phyloP scores from a whole-genome alignment of 73 alveolate genomes.

The Urostyla sp. region DNA sequence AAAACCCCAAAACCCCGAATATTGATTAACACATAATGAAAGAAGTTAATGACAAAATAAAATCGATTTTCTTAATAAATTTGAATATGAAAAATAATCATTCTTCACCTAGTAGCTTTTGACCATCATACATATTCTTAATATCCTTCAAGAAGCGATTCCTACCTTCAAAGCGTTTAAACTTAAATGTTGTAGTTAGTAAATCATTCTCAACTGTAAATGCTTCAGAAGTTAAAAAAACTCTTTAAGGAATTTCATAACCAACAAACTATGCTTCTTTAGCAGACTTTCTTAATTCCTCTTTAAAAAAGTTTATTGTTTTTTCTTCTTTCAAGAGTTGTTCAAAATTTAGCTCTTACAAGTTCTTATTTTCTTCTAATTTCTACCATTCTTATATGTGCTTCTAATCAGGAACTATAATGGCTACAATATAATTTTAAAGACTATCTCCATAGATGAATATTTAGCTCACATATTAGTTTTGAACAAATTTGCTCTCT shows the following conservation, averaged over 20 bases:
- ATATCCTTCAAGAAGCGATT: constrained; percentile 66
- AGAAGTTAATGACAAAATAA: too few species aligned
- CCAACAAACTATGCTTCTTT: constrained; percentile 68
- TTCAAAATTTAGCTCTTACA: not conserved
- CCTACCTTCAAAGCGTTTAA: constrained; percentile 75
- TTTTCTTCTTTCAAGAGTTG: not conserved
- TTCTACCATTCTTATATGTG: constrained; percentile 64
- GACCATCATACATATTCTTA: constrained; percentile 69
- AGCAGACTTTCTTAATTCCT: constrained; percentile 7
- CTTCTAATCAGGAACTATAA: constrained; percentile 88
- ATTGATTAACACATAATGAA: not conserved
- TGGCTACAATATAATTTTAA: constrained; percentile 82
- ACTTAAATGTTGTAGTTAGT: constrained; percentile 78
- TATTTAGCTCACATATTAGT: constrained; percentile 83
- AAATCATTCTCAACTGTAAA: constrained; percentile 79
- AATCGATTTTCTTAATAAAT: too few species aligned
- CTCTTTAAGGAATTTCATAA: constrained; percentile 71
- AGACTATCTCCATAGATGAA: constrained; percentile 96
- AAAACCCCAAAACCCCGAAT: constrained; percentile 28
- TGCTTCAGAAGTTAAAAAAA: constrained; percentile 58
- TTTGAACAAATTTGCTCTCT: constrained; percentile 83
- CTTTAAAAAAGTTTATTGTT: not conserved
- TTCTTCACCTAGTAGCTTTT: constrained; percentile 58
- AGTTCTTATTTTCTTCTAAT: too few species aligned
- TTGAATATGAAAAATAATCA: not conserved